phyloP scores from a whole-genome alignment of 495 filamentous ascomycete genomes.

The Elasticomyces elasticus region DNA sequence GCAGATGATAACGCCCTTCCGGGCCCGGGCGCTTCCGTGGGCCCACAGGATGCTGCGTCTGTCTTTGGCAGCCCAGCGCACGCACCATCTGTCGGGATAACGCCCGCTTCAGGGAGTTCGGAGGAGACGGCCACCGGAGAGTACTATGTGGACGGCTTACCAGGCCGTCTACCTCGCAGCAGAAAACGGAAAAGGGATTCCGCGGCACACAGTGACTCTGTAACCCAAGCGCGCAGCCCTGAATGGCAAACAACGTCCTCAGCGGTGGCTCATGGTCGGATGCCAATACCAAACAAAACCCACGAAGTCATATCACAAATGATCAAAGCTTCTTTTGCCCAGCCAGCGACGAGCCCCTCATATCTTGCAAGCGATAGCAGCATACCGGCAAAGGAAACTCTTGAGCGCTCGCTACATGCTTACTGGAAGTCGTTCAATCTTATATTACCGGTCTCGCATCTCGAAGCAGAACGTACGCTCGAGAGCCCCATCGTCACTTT shows the following conservation, averaged over 20 bases:
- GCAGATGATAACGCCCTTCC: neutral
- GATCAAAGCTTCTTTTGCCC: too few relatives aligned
- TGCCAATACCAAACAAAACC: neutral
- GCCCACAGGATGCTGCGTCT: neutral
- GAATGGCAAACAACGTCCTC: too few relatives aligned
- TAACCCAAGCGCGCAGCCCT: too few relatives aligned
- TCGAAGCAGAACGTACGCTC: neutral
- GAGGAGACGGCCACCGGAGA: conserved; percentile 22
- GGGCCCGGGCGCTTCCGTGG: neutral
- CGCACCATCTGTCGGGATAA: neutral
- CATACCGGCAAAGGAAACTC: too few relatives aligned
- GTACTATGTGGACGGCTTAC: conserved; percentile 34
- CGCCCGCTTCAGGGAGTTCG: neutral
- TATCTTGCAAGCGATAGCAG: too few relatives aligned
- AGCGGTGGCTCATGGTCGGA: neutral
- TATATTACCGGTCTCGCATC: neutral
- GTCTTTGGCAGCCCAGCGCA: neutral
- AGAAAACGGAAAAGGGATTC: conserved; percentile 16
- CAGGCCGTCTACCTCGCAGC: conserved; percentile 30
- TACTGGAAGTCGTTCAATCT: neutral
- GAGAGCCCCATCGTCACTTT: neutral
- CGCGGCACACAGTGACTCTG: too few relatives aligned
- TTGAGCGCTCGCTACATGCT: neutral
- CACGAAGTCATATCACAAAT: neutral
- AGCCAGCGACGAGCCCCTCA: too few relatives aligned